phyloP scores from a whole-genome alignment of 345 rosid genomes.

The Heritiera fomes region DNA sequence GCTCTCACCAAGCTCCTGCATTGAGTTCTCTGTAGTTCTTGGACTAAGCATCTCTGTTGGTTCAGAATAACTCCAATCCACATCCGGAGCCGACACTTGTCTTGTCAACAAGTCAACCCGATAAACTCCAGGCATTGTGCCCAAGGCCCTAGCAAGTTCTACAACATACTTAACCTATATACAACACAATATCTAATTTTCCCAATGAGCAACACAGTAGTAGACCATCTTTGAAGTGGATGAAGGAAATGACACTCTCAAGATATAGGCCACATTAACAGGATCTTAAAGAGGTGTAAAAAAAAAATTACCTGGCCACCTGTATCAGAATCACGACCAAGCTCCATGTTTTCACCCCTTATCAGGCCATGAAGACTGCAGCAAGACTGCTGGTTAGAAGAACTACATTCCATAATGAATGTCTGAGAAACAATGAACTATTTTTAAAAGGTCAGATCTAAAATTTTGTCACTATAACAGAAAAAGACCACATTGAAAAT shows the following conservation, averaged over 20 bases:
- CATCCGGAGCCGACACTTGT: constrained; percentile 70
- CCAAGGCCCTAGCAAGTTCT: constrained; percentile 86
- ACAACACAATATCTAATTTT: constrained; percentile 13
- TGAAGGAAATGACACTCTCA: background rate
- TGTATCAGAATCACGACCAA: constrained; percentile 86
- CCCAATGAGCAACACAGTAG: background rate
- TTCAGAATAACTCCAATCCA: constrained; percentile 71
- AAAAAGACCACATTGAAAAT: background rate
- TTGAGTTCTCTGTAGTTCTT: constrained; percentile 34
- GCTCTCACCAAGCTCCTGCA: constrained; percentile 66
- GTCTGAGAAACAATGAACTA: background rate
- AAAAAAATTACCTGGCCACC: constrained; percentile 67
- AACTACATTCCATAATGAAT: constrained; percentile 14
- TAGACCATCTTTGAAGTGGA: background rate
- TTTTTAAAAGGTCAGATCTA: background rate
- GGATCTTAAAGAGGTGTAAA: background rate
- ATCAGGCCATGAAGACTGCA: constrained; percentile 84
- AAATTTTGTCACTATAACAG: background rate
- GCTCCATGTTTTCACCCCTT: constrained; percentile 86
- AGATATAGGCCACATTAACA: constrained; percentile 1
- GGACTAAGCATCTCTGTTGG: constrained; percentile 71
- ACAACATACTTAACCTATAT: constrained; percentile 81
- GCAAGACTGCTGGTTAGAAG: constrained; percentile 14
- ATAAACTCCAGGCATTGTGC: constrained; percentile 75
- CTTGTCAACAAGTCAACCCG: constrained; percentile 83